These are phyloP conservation scores for Teratosphaeria epicoccoides DNA, from an alignment of 2,329 filamentous ascomycete genomes.

Conservation along the genomic window DNA sequence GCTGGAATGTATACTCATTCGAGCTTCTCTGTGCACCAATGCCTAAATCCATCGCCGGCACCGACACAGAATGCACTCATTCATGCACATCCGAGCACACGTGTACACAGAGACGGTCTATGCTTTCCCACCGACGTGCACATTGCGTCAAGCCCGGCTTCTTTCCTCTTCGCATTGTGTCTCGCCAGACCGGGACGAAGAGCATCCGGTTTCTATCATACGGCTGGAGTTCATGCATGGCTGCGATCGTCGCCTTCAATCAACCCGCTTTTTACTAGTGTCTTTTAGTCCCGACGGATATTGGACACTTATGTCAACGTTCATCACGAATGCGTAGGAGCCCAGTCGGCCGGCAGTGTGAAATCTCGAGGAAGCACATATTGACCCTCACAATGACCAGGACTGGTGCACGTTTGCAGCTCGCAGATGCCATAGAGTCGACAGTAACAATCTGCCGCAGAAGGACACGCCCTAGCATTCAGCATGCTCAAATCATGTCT, in stretches of 20 bases:
- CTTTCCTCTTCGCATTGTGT: no score
- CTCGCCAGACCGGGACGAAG: no score
- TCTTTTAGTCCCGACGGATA: no score
- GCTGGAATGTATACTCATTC: neutral
- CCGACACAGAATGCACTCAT: neutral
- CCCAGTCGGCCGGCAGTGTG: conserved; percentile 21
- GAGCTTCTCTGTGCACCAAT: neutral
- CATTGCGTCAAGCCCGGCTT: no score
- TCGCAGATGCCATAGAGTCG: conserved; percentile 34
- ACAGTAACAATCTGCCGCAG: conserved; percentile 35
- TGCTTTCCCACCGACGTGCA: no score
- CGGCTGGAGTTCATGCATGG: no score
- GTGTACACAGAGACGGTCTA: no score
- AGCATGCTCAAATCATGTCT: conserved; percentile 12
- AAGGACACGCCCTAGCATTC: conserved; percentile 30
- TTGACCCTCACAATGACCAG: conserved; percentile 29
- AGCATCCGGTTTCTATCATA: no score
- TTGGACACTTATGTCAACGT: neutral
- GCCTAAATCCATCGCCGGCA: neutral
- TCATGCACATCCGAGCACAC: no score
- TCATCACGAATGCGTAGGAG: neutral
- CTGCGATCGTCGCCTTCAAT: no score
- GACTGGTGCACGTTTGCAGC: conserved; percentile 14
- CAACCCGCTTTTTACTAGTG: no score
- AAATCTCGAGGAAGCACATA: conserved; percentile 30